Conservation (phyloP, 2,329 filamentous ascomycete genomes). For the Venturiaceae sp. region DNA sequence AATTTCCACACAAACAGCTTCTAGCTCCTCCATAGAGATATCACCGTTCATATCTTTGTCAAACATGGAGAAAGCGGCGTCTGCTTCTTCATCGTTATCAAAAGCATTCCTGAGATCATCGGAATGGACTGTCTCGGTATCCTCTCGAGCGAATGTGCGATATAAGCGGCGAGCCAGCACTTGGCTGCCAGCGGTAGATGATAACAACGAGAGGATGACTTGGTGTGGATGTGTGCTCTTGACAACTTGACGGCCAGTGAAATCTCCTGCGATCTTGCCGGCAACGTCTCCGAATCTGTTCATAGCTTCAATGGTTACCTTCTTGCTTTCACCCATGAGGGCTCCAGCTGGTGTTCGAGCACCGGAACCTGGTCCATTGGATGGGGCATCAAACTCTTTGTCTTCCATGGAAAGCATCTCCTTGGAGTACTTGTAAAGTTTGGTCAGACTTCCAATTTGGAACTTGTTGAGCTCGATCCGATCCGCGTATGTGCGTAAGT, state of each 20-base stretch:
- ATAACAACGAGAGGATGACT: slow-evolving; percentile 70
- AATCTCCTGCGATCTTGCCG: slow-evolving; percentile 79
- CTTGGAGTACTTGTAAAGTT: slow-evolving; percentile 56
- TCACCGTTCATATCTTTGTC: slow-evolving; percentile 96
- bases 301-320: slow-evolving; percentile 65
- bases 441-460: slow-evolving; percentile 61
- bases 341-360: slow-evolving; percentile 60
- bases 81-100: slow-evolving; percentile 72
- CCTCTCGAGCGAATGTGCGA: slow-evolving; percentile 69
- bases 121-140: slow-evolving; percentile 63
- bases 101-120: slow-evolving; percentile 76
- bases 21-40: slow-evolving; percentile 89
- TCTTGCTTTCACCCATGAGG: slow-evolving; percentile 57
- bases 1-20: slow-evolving; percentile 88
- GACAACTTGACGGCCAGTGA: slow-evolving; percentile 64
- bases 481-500: slow-evolving; percentile 80
- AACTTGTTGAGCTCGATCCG: slow-evolving; percentile 90
- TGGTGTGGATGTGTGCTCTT: slow-evolving; percentile 72
- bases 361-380: slow-evolving; percentile 41
- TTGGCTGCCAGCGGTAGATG: slow-evolving; percentile 64
- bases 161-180: slow-evolving; percentile 81
- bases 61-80: slow-evolving; percentile 83
- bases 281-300: slow-evolving; percentile 79
- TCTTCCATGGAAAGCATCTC: slow-evolving; percentile 59
- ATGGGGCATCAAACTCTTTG: slow-evolving; percentile 58